phyloP scores from a whole-genome alignment of 2,329 filamentous ascomycete species.

The Karstenula rhodostoma region DNA sequence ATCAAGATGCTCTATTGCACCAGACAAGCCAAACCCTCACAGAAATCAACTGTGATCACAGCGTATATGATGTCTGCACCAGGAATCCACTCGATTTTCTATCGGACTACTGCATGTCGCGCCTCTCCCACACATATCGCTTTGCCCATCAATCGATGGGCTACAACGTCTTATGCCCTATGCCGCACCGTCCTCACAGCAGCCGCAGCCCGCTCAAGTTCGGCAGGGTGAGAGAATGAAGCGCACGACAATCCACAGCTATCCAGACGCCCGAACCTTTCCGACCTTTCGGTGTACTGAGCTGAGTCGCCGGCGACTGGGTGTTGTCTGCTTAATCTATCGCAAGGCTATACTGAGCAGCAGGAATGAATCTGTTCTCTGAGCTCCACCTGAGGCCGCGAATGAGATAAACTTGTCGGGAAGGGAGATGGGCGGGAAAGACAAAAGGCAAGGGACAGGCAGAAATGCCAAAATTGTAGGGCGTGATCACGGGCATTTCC shows the following conservation, averaged over 20 bases:
- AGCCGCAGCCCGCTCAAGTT: conserved; percentile 23
- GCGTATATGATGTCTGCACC: not conserved
- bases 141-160: conserved; percentile 4
- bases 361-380: conserved; percentile 61
- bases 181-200: conserved; percentile 19
- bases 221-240: conserved; percentile 12
- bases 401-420: conserved; percentile 23
- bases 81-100: not conserved
- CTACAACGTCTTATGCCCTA: conserved; percentile 11
- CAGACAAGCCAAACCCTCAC: not conserved
- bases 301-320: conserved; percentile 36
- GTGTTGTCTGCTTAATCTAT: conserved; percentile 50
- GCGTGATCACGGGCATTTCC: not conserved
- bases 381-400: conserved; percentile 62
- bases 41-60: not conserved
- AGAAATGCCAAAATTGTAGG: not conserved
- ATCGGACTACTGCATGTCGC: conserved; percentile 8
- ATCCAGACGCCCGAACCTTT: conserved; percentile 31
- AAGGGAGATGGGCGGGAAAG: not conserved
- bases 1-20: not conserved
- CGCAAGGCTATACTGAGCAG: conserved; percentile 63
- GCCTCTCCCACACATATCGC: conserved; percentile 5
- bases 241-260: conserved; percentile 27
- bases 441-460: not conserved
- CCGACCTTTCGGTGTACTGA: conserved; percentile 30